Evolutionary conservation across 106 monocot species (phyloP).

Genomic region (Amphibolis antarctica): DNA sequence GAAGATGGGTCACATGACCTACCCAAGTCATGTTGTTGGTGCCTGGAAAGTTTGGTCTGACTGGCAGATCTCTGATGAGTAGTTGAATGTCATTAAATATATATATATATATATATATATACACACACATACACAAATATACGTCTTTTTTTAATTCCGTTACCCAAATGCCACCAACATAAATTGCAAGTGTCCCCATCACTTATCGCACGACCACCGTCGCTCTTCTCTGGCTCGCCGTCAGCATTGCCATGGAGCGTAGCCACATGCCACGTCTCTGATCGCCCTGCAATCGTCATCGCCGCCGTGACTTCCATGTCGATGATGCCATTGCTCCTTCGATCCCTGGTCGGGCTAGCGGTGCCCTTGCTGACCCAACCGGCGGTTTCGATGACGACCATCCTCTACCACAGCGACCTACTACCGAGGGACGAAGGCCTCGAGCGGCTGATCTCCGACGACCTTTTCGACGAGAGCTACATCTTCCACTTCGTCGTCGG

Average conservation of each 20-base stretch:
- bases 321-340: conserved; percentile 16
- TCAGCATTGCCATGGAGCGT: no score
- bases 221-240: background rate
- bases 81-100: no score
- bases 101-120: no score
- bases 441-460: conserved; percentile 31
- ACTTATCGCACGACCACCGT: background rate
- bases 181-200: no score
- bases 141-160: no score
- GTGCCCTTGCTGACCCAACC: conserved; percentile 18
- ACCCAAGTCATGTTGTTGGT: no score
- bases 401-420: conserved; percentile 30
- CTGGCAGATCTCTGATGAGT: no score
- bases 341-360: conserved; percentile 19
- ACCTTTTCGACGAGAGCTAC: conserved; percentile 23
- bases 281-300: no score
- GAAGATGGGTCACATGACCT: no score
- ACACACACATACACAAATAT: no score
- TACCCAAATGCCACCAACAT: no score
- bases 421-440: conserved; percentile 29
- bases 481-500: conserved; percentile 32
- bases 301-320: conserved; percentile 7
- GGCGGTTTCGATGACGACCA: conserved; percentile 24
- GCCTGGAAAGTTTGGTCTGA: no score
- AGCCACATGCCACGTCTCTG: background rate